Conservation (phyloP, 2,329 filamentous ascomycete species). For the Tolypocladium cylindrosporum region DNA sequence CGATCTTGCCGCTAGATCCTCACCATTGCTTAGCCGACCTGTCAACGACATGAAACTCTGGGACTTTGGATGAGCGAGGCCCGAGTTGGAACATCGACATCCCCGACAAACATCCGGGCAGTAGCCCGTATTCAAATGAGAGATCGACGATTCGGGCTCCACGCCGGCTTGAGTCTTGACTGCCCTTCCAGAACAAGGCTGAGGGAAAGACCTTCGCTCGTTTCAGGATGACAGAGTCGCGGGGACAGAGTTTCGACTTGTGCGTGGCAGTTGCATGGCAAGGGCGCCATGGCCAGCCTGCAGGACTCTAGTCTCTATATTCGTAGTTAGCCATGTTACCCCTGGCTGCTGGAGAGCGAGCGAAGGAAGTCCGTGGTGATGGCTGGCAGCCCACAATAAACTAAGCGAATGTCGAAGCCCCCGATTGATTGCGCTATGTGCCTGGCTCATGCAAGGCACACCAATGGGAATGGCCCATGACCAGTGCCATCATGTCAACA, state of each 20-base stretch:
- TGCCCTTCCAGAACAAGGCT: slow-evolving; percentile 3
- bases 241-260: slow-evolving; percentile 3
- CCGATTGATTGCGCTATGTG: not conserved
- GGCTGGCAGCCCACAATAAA: not conserved
- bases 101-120: slow-evolving; percentile 1
- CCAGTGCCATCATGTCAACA: not conserved
- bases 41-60: not conserved
- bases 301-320: not conserved
- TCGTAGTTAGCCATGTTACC: not conserved
- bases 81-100: not conserved
- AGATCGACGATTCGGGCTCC: not conserved
- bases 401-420: not conserved
- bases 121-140: slow-evolving; percentile 1
- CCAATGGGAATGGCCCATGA: slow-evolving; percentile 7
- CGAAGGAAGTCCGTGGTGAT: not conserved
- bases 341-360: not conserved
- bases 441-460: slow-evolving; percentile 11
- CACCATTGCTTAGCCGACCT: not conserved
- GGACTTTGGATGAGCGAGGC: slow-evolving; percentile 2
- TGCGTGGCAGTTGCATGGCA: not conserved
- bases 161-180: not conserved
- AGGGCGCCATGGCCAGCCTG: not conserved
- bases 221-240: slow-evolving; percentile 6
- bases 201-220: not conserved
- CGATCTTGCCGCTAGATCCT: not conserved